Conservation (phyloP, 495 filamentous ascomycete species). For the Lasiosphaeris hirsuta region DNA sequence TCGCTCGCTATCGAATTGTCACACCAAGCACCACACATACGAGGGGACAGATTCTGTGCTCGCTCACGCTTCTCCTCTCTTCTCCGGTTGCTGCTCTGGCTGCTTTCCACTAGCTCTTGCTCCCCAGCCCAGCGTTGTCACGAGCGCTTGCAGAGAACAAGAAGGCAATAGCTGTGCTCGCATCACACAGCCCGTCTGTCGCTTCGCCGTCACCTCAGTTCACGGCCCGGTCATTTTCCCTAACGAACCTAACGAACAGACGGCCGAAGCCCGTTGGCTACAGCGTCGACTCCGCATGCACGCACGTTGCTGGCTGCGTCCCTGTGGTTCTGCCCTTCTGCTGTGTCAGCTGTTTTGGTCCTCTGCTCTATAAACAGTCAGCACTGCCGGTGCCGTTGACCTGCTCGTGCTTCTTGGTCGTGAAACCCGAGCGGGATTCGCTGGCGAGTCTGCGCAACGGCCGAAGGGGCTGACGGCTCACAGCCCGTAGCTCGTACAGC, state of each 20-base stretch:
- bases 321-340: not conserved
- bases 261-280: conserved; percentile 5
- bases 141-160: conserved; percentile 8
- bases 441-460: too few species aligned
- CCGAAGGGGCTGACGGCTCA: too few species aligned
- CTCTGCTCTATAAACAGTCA: too few species aligned
- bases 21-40: too few species aligned
- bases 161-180: not conserved
- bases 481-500: too few species aligned
- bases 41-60: too few species aligned
- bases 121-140: conserved; percentile 6
- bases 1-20: too few species aligned
- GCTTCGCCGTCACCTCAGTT: not conserved
- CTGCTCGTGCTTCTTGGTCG: too few species aligned
- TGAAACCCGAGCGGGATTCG: too few species aligned
- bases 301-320: conserved; percentile 25
- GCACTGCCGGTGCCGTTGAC: too few species aligned
- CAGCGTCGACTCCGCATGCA: conserved; percentile 22
- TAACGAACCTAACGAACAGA: not conserved
- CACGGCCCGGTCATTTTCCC: not conserved
- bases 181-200: conserved; percentile 12
- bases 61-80: not conserved
- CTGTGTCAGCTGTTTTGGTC: too few species aligned
- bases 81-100: not conserved
- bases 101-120: not conserved